These are phyloP conservation scores for Darksidea phi DNA, from an alignment of 495 filamentous ascomycete genomes.

Conservation along the genomic window DNA sequence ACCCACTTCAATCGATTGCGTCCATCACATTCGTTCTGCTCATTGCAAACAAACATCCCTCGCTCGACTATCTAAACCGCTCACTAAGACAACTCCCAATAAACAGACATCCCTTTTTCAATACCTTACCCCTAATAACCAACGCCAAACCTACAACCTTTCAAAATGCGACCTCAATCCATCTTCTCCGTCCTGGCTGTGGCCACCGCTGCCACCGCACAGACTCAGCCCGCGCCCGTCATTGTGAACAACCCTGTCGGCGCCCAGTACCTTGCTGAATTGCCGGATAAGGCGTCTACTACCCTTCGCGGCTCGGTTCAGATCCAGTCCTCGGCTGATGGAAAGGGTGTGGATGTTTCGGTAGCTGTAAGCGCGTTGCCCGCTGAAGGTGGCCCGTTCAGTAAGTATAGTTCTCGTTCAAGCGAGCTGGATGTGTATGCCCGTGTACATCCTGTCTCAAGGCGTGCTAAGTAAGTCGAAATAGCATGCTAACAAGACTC, in stretches of 20 bases:
- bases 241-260: conserved; percentile 64
- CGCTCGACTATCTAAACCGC: conserved; percentile 2
- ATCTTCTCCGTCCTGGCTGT: conserved; percentile 47
- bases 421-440: too few species aligned
- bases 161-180: conserved; percentile 45
- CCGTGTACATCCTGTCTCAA: not conserved
- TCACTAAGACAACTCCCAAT: not conserved
- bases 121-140: not conserved
- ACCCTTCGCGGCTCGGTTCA: conserved; percentile 62
- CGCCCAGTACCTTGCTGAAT: conserved; percentile 56
- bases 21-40: not conserved
- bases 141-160: conserved; percentile 14
- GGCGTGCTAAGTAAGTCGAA: not conserved
- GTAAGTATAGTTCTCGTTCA: conserved; percentile 50
- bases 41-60: too few species aligned
- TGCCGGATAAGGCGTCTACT: conserved; percentile 56
- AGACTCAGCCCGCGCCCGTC: conserved; percentile 34
- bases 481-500: conserved; percentile 6
- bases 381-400: conserved; percentile 62
- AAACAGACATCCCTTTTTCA: not conserved
- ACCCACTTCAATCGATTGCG: not conserved
- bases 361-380: conserved; percentile 68
- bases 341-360: conserved; percentile 62
- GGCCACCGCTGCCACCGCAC: conserved; percentile 45
- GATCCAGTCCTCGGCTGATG: conserved; percentile 54